Percentiles rank a stretch among this genome's conserved stretches.
These are phyloP conservation scores for Paramecium sexaurelia DNA, from an alignment of 73 alveolate species.

Conservation along the genomic window DNA sequence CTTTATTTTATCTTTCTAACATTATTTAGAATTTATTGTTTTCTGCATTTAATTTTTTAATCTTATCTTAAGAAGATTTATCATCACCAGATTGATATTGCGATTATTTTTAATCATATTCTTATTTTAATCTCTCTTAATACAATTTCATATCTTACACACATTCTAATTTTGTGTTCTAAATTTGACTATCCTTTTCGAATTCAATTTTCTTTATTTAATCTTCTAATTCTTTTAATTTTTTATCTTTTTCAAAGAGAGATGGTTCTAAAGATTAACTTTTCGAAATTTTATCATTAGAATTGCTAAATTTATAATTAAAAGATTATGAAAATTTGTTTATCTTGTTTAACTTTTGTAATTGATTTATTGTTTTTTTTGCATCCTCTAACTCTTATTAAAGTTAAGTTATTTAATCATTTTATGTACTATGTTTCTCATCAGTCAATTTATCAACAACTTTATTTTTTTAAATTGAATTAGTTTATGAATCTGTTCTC, in stretches of 20 bases:
- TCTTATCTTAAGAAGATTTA: not conserved
- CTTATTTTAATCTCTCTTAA: not conserved
- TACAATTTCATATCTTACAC: not conserved
- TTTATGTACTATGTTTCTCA: not conserved
- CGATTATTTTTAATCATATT: not conserved
- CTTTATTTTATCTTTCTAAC: not conserved
- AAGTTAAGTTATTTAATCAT: not conserved
- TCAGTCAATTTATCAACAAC: not conserved
- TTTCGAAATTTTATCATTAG: not conserved
- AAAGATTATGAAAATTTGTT: not conserved
- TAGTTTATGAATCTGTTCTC: not conserved
- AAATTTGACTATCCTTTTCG: not conserved
- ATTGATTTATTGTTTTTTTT: not conserved
- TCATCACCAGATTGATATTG: not conserved
- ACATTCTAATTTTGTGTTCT: not conserved
- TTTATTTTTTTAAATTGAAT: not conserved
- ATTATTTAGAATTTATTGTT: not conserved
- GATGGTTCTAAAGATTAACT: not conserved
- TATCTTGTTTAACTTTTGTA: not conserved
- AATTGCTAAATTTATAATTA: not conserved
- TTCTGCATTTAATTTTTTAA: not conserved
- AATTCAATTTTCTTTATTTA: not conserved
- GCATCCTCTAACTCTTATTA: not conserved
- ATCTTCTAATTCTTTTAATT: not conserved
- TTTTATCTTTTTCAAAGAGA: not conserved